phyloP scores from a whole-genome alignment of 2,329 filamentous ascomycete genomes.

The Trichoderma guizhouense region DNA sequence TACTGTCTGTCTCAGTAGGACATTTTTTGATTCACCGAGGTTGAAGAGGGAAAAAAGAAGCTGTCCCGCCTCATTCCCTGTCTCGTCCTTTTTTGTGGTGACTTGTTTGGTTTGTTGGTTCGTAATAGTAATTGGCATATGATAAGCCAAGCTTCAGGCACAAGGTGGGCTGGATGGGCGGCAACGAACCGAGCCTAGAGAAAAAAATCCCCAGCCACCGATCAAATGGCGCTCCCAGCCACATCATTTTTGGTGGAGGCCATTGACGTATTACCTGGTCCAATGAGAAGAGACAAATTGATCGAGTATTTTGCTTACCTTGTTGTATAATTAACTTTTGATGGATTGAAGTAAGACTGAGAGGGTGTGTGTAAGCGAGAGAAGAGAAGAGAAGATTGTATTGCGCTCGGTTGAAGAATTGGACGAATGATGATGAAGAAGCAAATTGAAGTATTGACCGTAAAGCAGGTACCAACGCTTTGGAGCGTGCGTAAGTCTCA shows the following conservation, averaged over 20 bases:
- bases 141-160: slow-evolving; percentile 8
- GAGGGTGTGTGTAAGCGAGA: too few species aligned
- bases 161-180: slow-evolving; percentile 17
- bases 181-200: slow-evolving; percentile 14
- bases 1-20: not conserved
- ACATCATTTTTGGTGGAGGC: not conserved
- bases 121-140: not conserved
- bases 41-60: not conserved
- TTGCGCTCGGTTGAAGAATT: not conserved
- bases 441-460: not conserved
- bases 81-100: not conserved
- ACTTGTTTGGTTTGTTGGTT: not conserved
- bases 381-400: not conserved
- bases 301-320: not conserved
- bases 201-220: slow-evolving; percentile 10
- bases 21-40: not conserved
- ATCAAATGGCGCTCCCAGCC: not conserved
- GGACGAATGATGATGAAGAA: not conserved
- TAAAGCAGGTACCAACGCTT: not conserved
- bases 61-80: not conserved
- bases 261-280: not conserved
- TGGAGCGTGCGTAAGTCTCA: not conserved
- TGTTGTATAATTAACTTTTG: not conserved
- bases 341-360: not conserved
- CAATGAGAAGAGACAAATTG: not conserved